Evolutionary conservation across 2,329 filamentous ascomycete genomes (phyloP).

Genomic region (Aspergillus sp.): DNA sequence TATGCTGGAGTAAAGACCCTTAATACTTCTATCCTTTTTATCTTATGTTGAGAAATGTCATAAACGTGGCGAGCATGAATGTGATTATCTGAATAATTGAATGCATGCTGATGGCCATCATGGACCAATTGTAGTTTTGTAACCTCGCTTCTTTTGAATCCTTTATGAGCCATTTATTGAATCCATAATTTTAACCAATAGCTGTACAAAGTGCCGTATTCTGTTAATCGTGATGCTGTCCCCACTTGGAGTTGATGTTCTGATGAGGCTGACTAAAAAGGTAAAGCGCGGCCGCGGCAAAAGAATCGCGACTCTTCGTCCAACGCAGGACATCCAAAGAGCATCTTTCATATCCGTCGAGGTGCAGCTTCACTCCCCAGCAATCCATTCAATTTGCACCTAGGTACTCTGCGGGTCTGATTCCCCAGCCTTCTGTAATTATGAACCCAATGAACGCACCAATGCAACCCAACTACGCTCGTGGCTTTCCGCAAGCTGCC

Average conservation of each 20-base stretch:
- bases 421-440: conserved; percentile 2
- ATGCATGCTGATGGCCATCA: too few species aligned
- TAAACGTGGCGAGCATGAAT: too few species aligned
- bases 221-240: neutral
- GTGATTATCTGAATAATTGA: too few species aligned
- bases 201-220: neutral
- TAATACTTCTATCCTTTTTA: neutral
- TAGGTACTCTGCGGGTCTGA: conserved; percentile 1
- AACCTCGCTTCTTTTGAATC: too few species aligned
- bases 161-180: too few species aligned
- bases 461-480: conserved; percentile 39
- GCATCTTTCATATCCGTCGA: neutral
- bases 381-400: neutral
- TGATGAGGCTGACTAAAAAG: conserved; percentile 20
- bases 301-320: conserved; percentile 30
- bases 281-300: conserved; percentile 30
- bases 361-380: neutral
- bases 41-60: too few species aligned
- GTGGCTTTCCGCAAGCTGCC: conserved; percentile 32
- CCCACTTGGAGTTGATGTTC: too few species aligned
- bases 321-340: conserved; percentile 6
- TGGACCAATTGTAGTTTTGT: too few species aligned
- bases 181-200: too few species aligned
- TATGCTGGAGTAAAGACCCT: conserved; percentile 65
- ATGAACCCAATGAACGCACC: conserved; percentile 30